A percentile compares a stretch with the other conserved stretches of the same genome.
Evolutionary conservation across 2,329 filamentous ascomycete genomes (phyloP).

Genomic region (Hortaea werneckii): DNA sequence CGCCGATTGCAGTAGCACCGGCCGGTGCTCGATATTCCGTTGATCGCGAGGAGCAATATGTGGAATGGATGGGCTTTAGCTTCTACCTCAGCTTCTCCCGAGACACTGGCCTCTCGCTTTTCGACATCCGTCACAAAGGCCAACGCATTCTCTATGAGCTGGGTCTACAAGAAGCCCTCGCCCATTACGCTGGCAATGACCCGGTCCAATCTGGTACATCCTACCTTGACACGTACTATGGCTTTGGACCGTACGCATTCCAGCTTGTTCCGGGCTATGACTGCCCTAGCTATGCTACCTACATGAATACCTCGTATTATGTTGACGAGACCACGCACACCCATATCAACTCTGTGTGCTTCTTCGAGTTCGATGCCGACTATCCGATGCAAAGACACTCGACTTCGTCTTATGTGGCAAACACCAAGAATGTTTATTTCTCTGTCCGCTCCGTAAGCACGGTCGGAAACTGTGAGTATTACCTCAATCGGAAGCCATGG

Average conservation of each 20-base stretch:
- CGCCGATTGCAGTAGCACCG: constrained; percentile 40
- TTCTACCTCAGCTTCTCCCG: constrained; percentile 44
- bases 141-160: constrained; percentile 47
- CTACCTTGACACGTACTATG: constrained; percentile 41
- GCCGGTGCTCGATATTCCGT: constrained; percentile 33
- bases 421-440: constrained; percentile 37
- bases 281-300: constrained; percentile 42
- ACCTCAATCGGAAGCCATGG: no score
- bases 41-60: constrained; percentile 35
- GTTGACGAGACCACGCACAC: constrained; percentile 34
- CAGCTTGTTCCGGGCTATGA: constrained; percentile 42
- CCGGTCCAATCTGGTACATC: constrained; percentile 37
- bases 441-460: constrained; percentile 39
- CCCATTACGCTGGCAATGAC: constrained; percentile 42
- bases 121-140: constrained; percentile 46
- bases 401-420: constrained; percentile 29
- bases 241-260: constrained; percentile 38
- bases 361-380: constrained; percentile 43
- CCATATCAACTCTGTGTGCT: constrained; percentile 42
- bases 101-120: constrained; percentile 41
- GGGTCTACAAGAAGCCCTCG: constrained; percentile 45
- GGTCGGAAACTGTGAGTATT: constrained; percentile 45
- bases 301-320: constrained; percentile 40
- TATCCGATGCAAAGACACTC: constrained; percentile 43
- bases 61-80: constrained; percentile 43